These are phyloP conservation scores for Corchorus capsularis DNA, from an alignment of 345 rosid species.

Conservation along the genomic window DNA sequence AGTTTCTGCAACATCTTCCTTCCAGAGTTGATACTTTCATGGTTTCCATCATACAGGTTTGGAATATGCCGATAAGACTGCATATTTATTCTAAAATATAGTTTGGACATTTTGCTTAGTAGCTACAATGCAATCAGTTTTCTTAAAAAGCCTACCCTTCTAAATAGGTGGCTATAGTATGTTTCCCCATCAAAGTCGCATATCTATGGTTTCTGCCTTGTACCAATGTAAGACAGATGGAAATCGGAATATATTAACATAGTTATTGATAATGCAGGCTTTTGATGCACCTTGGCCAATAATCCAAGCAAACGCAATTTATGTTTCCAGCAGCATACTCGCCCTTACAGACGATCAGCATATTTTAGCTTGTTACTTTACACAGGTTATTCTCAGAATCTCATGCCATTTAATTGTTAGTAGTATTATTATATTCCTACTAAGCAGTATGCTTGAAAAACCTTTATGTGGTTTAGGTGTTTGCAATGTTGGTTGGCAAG, in stretches of 20 bases:
- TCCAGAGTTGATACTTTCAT: slow-evolving; percentile 75
- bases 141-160: neutral
- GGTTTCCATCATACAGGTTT: slow-evolving; percentile 87
- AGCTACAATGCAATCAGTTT: neutral
- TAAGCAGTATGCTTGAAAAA: neutral
- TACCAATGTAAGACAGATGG: neutral
- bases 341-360: slow-evolving; percentile 84
- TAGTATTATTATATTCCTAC: neutral
- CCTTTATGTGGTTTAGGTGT: slow-evolving; percentile 46
- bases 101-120: neutral
- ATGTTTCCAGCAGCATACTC: slow-evolving; percentile 77
- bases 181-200: neutral
- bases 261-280: slow-evolving; percentile 52
- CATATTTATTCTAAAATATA: neutral
- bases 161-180: neutral
- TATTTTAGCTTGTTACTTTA: slow-evolving; percentile 57
- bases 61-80: slow-evolving; percentile 12
- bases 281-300: slow-evolving; percentile 93
- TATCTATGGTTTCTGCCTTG: neutral
- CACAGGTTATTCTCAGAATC: slow-evolving; percentile 58
- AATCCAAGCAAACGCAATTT: slow-evolving; percentile 92
- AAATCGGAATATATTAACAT: neutral
- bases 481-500: slow-evolving; percentile 77
- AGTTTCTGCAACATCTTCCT: slow-evolving; percentile 55
- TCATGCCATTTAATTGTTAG: neutral